Evolutionary conservation across 1,284 basidiomycete genomes (phyloP).

Genomic region (Omphalotus olearius): DNA sequence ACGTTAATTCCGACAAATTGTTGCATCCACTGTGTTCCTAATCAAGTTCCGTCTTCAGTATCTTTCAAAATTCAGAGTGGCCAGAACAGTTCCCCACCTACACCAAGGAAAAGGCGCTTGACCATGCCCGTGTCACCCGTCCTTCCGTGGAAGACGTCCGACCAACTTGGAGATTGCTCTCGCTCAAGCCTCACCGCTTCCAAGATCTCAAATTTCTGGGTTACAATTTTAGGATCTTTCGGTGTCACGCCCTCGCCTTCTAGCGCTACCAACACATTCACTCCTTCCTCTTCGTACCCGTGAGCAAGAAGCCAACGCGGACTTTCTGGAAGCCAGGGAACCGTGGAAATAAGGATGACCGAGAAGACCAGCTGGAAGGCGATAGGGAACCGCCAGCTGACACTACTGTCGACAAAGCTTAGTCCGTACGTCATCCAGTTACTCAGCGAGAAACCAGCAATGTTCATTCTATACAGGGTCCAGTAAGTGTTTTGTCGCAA

Average conservation of each 20-base stretch:
- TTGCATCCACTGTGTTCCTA: conserved; percentile 68
- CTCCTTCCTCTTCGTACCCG: conserved; percentile 34
- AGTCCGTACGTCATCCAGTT: conserved; percentile 48
- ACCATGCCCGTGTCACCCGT: conserved; percentile 41
- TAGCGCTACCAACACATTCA: conserved; percentile 34
- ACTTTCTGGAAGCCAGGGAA: conserved; percentile 65
- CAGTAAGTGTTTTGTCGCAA: not conserved
- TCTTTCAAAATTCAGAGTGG: not conserved
- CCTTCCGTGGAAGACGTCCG: conserved; percentile 33
- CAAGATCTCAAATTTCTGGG: conserved; percentile 35
- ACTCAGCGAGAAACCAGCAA: conserved; percentile 40
- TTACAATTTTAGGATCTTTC: conserved; percentile 30
- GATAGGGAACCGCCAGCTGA: conserved; percentile 66
- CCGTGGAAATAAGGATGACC: conserved; percentile 50
- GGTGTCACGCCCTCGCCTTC: conserved; percentile 32
- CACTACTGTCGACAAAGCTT: conserved; percentile 41
- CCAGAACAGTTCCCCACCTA: conserved; percentile 23
- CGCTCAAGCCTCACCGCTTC: conserved; percentile 38
- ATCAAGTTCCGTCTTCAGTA: not conserved
- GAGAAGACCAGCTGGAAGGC: conserved; percentile 68
- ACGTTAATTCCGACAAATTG: conserved; percentile 71
- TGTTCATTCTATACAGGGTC: conserved; percentile 33
- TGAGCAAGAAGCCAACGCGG: conserved; percentile 58
- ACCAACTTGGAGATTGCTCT: conserved; percentile 35
- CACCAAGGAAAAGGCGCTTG: conserved; percentile 51